Evolutionary conservation across 2,329 filamentous ascomycete genomes (phyloP), one percentile per base, ranked within the genome.

Genomic region (Lasiodiplodia hormozganensis): DNA sequence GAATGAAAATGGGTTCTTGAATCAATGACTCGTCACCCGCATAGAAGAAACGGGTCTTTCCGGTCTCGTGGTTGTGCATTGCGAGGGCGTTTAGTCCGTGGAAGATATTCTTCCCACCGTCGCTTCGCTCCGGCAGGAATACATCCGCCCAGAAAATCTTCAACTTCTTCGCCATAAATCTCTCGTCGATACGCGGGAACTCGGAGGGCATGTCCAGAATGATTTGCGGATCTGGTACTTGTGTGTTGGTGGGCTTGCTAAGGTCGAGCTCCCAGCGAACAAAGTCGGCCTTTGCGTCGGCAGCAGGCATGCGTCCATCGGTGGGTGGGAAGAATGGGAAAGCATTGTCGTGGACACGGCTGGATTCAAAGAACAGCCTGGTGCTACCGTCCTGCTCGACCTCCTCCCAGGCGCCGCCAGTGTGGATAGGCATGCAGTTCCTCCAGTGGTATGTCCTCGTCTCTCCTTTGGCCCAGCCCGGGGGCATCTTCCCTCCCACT

Each of bases 1-100:
- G 84, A 28, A 86, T 81, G 69, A 86, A 86, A 0, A 83, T 80
- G 0, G 85, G 85, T 71, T 86, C 85, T 71, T 86, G 84, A 69
- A 85, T 82, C 0, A 82, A 80, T 16, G 77, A 74, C 16, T 73
- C 74, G 54, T 72, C 74, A 10, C 74, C 76, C 28, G 72, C 74
- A 52, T 72, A 76, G 54, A 73, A 78, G 56, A 68, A 77, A 40
- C 68, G 65, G 0, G 71, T 76, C 69, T 73, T 64, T 4, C 73
- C 72, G 1, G 73, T 74, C 28, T 40, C 25, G 38, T 62, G 56
- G 25, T 51, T 65, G 25, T 69, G 69, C 69, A 71, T 73, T 14
- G 65, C 70, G 0, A 70, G 57, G 4, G 62, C 68, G 34, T 71
- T 71, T 54, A 66, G 51, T 1, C 64, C 64, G 8, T 66, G 64